Percentiles rank a stretch among this genome's conserved stretches.
Conservation (phyloP, 495 filamentous ascomycete genomes). For the Aspergillus ellipticus region DNA sequence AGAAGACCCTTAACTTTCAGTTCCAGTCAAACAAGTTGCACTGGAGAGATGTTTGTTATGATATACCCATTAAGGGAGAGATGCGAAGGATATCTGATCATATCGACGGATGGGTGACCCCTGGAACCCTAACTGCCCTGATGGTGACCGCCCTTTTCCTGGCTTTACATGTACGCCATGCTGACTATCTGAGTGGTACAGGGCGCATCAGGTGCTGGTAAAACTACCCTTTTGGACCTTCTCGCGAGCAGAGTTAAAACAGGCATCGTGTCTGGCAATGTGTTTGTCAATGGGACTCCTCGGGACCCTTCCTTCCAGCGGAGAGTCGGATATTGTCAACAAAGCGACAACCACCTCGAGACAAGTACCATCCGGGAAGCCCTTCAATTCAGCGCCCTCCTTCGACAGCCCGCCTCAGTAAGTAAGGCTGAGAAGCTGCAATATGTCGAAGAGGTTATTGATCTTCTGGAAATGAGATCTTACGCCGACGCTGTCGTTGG, state of each 20-base stretch:
- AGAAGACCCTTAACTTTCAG: constrained; percentile 30
- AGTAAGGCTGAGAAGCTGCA: constrained; percentile 72
- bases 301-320: constrained; percentile 76
- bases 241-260: constrained; percentile 43
- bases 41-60: constrained; percentile 64
- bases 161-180: constrained; percentile 61
- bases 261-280: constrained; percentile 47
- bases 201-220: constrained; percentile 58
- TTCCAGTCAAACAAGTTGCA: constrained; percentile 56
- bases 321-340: constrained; percentile 89
- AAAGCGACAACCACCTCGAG: constrained; percentile 82
- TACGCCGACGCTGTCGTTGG: constrained; percentile 86
- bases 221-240: constrained; percentile 51
- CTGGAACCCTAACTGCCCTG: constrained; percentile 51
- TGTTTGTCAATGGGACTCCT: constrained; percentile 46
- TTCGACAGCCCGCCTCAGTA: constrained; percentile 72
- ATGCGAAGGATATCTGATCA: constrained; percentile 6
- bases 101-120: constrained; percentile 62
- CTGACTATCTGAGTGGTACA: constrained; percentile 36
- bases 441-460: constrained; percentile 88
- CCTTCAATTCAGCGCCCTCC: constrained; percentile 73
- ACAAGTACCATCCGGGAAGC: constrained; percentile 81
- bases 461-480: constrained; percentile 70
- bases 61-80: constrained; percentile 5
- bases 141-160: constrained; percentile 16